Evolutionary conservation across 768 basidiomycete species (phyloP), one percentile per base, ranked within the genome.

Genomic region (Brasilioporus rufonigricans): DNA sequence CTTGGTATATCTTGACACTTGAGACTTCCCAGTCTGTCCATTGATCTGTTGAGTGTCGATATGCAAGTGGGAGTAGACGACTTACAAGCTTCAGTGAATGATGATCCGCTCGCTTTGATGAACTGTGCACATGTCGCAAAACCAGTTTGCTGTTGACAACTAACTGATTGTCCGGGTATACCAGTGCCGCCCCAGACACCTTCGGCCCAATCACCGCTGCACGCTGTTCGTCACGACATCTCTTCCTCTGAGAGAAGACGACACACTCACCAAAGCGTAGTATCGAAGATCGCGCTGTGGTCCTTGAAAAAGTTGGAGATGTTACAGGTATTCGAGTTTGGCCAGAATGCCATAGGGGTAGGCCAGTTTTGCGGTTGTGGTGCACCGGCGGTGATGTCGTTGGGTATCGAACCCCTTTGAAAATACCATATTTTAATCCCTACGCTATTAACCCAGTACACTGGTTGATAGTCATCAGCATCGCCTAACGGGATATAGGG

Each of bases 141-240:
- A 38, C 92, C 93, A 14, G 94, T 98, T 61, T 81, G 78, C 61
- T 84, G 75, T 16, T 91, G 90, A 64, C 94, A 98, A 69, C 89
- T 93, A 68, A 88, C 81, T 18, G 83, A 83, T 73, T 95, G 93
- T 48, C 93, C 93, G 18, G 89, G 90, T 50, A 87, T 79, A 29
- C 91, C 91, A 47, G 86, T 72, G 23, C 63, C 57, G 46, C 71
- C 74, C 94, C 94, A 98, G n/a, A 83, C 87, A 44, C 74, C 74
- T 45, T 85, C 83, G 12, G 93, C 93, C 94, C 93, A 98, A 61
- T 95, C 90, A 55, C 93, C 93, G 62, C 91, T 87, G 57, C 32
- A 51, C 31, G 23, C 13, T 23, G 51, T 44, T 38, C n/a, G 52
- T 62, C 48, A 62, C 23, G 24, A 32, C 26, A 21, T 47, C 33